phyloP scores from a whole-genome alignment of 2,329 filamentous ascomycete species.

The Aureobasidium sp. region DNA sequence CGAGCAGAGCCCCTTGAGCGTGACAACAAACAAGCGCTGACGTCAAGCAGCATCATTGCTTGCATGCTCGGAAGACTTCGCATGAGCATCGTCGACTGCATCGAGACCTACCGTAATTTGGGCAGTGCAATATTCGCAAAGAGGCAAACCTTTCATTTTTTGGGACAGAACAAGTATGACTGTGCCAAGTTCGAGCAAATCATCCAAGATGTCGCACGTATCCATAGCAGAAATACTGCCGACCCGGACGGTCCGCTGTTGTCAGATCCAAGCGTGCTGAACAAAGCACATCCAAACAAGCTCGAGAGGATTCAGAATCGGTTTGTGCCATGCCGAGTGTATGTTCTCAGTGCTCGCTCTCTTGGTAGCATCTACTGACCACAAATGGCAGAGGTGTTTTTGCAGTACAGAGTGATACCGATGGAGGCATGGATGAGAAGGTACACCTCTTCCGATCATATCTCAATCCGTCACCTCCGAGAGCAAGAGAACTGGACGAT shows the following conservation, averaged over 20 bases:
- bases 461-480: neutral
- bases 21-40: neutral
- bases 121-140: constrained; percentile 11
- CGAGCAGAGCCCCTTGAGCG: neutral
- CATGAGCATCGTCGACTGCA: constrained; percentile 20
- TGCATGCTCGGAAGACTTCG: constrained; percentile 22
- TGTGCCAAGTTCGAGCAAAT: neutral
- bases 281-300: neutral
- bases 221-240: neutral
- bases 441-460: constrained; percentile 12
- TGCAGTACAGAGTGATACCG: neutral
- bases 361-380: neutral
- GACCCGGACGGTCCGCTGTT: neutral
- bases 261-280: neutral
- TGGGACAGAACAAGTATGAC: constrained; percentile 7
- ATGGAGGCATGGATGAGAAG: neutral
- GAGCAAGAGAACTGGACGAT: neutral
- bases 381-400: neutral
- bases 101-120: constrained; percentile 15
- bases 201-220: neutral
- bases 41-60: constrained; percentile 19
- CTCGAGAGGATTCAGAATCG: neutral
- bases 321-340: neutral
- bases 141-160: neutral
- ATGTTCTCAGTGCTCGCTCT: neutral